These are phyloP conservation scores for Rubia yunnanensis DNA, from an alignment of 257 asterid genomes.

Conservation along the genomic window DNA sequence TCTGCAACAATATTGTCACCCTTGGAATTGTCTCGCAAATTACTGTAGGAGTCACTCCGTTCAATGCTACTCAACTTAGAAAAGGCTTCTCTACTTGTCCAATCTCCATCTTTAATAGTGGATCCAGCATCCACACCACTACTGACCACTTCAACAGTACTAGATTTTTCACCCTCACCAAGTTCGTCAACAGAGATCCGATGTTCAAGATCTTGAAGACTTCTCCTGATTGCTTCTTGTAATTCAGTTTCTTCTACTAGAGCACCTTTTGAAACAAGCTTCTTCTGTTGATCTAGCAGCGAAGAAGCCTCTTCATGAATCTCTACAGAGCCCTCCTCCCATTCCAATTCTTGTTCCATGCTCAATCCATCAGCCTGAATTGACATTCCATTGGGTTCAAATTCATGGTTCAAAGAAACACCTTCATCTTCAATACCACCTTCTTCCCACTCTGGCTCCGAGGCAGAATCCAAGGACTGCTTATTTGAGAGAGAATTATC, in stretches of 20 bases:
- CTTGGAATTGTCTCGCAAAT: constrained; percentile 9
- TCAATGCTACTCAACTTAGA: constrained; percentile 10
- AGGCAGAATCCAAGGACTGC: constrained; percentile 31
- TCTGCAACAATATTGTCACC: constrained; percentile 1
- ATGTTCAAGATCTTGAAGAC: constrained; percentile 48
- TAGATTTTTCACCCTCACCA: constrained; percentile 17
- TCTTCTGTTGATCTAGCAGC: constrained; percentile 23
- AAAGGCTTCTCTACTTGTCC: constrained; percentile 17
- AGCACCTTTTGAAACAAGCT: constrained; percentile 40
- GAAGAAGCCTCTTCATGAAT: constrained; percentile 30
- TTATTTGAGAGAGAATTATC: constrained; percentile 26
- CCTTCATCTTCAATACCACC: constrained; percentile 37
- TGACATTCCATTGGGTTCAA: constrained; percentile 15
- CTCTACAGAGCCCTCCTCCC: constrained; percentile 75
- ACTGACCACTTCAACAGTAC: constrained; percentile 18
- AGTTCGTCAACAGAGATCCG: constrained; percentile 16
- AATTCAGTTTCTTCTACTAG: constrained; percentile 58
- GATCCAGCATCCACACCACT: constrained; percentile 15
- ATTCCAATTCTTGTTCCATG: constrained; percentile 56
- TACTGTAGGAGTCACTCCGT: constrained; percentile 16
- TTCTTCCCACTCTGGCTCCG: constrained; percentile 73
- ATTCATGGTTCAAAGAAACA: constrained; percentile 9
- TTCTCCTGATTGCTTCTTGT: constrained; percentile 72
- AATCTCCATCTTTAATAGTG: constrained; percentile 22
- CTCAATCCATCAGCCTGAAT: constrained; percentile 22